Conservation (phyloP, 164 flowering plant genomes). For the Hamamelis virginiana region DNA sequence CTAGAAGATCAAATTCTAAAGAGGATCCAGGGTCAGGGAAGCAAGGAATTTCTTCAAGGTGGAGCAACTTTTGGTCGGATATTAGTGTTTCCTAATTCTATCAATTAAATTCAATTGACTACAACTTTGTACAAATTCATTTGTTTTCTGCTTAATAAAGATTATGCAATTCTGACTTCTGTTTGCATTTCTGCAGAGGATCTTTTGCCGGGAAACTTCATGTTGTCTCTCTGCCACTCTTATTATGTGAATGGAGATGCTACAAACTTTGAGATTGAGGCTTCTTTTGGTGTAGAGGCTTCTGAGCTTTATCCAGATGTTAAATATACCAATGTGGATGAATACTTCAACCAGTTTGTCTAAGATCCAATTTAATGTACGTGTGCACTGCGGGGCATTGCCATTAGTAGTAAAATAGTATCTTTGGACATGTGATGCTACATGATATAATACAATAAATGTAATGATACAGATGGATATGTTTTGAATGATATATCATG, state of each 20-base stretch:
- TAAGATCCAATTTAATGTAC: no score
- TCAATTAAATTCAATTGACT: no score
- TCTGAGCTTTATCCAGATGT: conserved; percentile 27
- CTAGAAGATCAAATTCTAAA: not conserved
- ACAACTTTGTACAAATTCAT: no score
- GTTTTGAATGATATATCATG: no score
- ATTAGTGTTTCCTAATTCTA: no score
- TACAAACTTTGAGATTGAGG: conserved; percentile 22
- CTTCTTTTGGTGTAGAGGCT: conserved; percentile 27
- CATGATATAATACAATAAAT: no score
- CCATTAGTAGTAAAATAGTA: no score
- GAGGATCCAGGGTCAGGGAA: conserved; percentile 34
- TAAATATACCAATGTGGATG: conserved; percentile 20
- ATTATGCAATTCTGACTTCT: not conserved
- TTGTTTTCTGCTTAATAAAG: not conserved
- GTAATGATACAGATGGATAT: no score
- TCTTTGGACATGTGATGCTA: no score
- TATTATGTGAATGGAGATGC: conserved; percentile 21
- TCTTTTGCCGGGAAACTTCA: not conserved
- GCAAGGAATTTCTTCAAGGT: no score
- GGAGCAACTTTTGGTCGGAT: no score
- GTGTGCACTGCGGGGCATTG: no score
- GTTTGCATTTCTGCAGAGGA: conserved; percentile 18
- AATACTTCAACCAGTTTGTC: conserved; percentile 19
- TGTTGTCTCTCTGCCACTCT: conserved; percentile 9